Base-by-base conservation (phyloP, 345 rosid species). In the Lumnitzera littorea region DNA sequence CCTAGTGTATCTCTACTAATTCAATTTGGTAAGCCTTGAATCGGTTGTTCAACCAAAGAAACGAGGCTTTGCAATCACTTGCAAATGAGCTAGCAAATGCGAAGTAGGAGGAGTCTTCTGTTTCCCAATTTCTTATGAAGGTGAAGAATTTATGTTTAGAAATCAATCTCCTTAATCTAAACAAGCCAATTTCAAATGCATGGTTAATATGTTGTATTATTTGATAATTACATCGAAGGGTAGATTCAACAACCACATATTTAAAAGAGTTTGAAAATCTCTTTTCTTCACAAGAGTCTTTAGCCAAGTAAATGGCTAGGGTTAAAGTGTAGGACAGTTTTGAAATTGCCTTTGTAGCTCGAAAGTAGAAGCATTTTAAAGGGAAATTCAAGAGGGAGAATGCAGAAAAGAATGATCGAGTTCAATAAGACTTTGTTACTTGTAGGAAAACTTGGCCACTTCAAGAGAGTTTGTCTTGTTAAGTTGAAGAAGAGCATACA, bases 191-290 rank as follows among this genome's bases (percentile, higher is more conserved):
- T 58, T 58, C 47, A 15, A 58, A 66, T 6, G 58, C 64, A 11
- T 5, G 64, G 11, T 24, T 61, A 24, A 60, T 31, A 50, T 12
- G 56, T 17, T 24, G 15, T 12, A 60, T 67, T 20, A 54, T 67
- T 61, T 61, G 23, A 0, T 15, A 55, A 6, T 49, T 67, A 16
- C 29, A 43, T 20, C 20, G 1, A 20, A 20, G 20, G 20, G 20
- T 61, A 60, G 71, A 55, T 16, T 55, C 49, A 67, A 16, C 49
- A 61, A 55, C 61, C 20, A 20, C 71, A 25, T 67, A 60, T 6
- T 48, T 61, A 11, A 60, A 47, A 51, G 70, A 67, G 23, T 53
- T 67, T 23, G 60, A 67, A 50, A 60, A 46, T 66, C 50, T 57
- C 43, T 24, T 51, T 0, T 24, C 57, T 11, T 47, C 56, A 3